phyloP scores from a whole-genome alignment of 257 asterid species.

The Lithospermum erythrorhizon region DNA sequence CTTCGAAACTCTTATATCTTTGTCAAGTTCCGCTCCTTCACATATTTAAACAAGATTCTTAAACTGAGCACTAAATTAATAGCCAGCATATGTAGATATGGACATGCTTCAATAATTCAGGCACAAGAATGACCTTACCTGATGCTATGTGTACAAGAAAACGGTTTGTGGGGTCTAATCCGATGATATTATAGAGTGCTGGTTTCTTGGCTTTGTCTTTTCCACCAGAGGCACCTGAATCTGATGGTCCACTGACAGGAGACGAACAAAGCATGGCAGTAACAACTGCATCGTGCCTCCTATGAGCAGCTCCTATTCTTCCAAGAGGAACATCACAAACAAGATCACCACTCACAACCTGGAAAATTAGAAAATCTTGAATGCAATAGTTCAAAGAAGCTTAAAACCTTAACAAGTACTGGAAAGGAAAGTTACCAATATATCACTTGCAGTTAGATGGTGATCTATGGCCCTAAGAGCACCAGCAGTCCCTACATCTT shows the following conservation, averaged over 20 bases:
- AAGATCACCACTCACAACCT: conserved; percentile 98
- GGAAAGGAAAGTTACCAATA: conserved; percentile 50
- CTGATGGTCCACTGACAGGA: conserved; percentile 78
- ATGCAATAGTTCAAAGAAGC: conserved; percentile 8
- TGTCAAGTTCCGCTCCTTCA: conserved; percentile 73
- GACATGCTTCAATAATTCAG: neutral
- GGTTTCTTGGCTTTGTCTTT: conserved; percentile 90
- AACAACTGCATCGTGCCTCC: conserved; percentile 88
- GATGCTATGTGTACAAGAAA: conserved; percentile 82
- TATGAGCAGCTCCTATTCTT: conserved; percentile 87
- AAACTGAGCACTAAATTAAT: conserved; percentile 11
- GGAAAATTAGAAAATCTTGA: conserved; percentile 18
- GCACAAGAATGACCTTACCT: conserved; percentile 39
- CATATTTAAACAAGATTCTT: conserved; percentile 18
- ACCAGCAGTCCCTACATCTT: conserved; percentile 95
- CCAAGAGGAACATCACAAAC: conserved; percentile 89
- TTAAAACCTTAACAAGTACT: conserved; percentile 10
- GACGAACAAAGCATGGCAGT: conserved; percentile 93
- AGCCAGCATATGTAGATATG: conserved; percentile 4
- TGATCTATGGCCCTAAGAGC: conserved; percentile 85
- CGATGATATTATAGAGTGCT: conserved; percentile 61
- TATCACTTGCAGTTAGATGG: conserved; percentile 75
- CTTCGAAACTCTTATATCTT: conserved; percentile 72
- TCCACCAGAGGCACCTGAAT: conserved; percentile 74
- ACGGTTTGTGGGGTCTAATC: conserved; percentile 85